These are phyloP conservation scores for Ephemerocybe angulata DNA, from an alignment of 768 basidiomycete species.

Conservation along the genomic window DNA sequence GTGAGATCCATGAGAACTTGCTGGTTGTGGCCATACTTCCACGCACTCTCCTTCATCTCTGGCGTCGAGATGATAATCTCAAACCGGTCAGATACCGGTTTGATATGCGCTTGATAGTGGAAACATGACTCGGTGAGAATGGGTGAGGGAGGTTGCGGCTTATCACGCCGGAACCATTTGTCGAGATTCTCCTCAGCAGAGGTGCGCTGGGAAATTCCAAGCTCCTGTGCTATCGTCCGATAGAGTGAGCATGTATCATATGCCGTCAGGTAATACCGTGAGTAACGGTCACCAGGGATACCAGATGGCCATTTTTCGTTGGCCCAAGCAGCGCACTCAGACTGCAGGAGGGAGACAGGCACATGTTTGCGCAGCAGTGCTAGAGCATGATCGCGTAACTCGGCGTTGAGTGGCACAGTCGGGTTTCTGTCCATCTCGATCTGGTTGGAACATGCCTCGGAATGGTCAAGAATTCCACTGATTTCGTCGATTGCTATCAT, in stretches of 20 bases:
- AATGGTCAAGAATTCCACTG: slow-evolving; percentile 16
- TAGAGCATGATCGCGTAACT: slow-evolving; percentile 10
- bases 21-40: slow-evolving; percentile 22
- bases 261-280: slow-evolving; percentile 12
- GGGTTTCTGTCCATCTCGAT: slow-evolving; percentile 12
- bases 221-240: slow-evolving; percentile 16
- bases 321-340: neutral
- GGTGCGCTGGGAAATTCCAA: slow-evolving; percentile 19
- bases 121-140: slow-evolving; percentile 18
- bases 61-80: slow-evolving; percentile 18
- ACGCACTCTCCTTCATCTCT: slow-evolving; percentile 13
- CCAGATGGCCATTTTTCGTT: neutral
- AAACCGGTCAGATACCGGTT: slow-evolving; percentile 16
- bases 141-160: slow-evolving; percentile 16
- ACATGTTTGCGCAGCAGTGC: slow-evolving; percentile 15
- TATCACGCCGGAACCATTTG: slow-evolving; percentile 18
- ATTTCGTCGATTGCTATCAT: slow-evolving; percentile 16
- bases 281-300: slow-evolving; percentile 16
- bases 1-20: slow-evolving; percentile 24
- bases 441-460: slow-evolving; percentile 11
- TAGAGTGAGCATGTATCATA: slow-evolving; percentile 23
- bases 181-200: slow-evolving; percentile 24
- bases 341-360: slow-evolving; percentile 16
- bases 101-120: slow-evolving; percentile 18
- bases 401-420: neutral